Percentiles rank a stretch among this genome's conserved stretches.
phyloP scores from a whole-genome alignment of 768 basidiomycete species.

The Lactarius psammicola region DNA sequence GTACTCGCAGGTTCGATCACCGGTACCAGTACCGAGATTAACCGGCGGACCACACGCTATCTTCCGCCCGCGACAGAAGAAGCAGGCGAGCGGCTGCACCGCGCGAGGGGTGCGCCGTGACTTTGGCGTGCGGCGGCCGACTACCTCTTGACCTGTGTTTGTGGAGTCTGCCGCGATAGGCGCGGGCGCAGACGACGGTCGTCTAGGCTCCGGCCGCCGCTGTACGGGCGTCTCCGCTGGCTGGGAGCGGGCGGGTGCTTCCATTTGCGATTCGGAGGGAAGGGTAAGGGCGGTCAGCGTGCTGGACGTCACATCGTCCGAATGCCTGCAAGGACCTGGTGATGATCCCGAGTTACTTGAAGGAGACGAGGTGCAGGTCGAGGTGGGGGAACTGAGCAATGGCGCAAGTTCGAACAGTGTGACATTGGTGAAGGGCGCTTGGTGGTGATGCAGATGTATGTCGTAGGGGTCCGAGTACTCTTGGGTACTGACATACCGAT shows the following conservation, averaged over 20 bases:
- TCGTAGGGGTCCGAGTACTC: neutral
- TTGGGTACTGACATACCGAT: neutral
- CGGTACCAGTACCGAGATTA: neutral
- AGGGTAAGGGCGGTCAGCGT: neutral
- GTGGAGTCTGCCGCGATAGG: neutral
- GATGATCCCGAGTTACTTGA: slow-evolving; percentile 15
- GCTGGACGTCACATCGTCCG: neutral
- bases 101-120: slow-evolving; percentile 20
- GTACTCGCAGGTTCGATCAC: slow-evolving; percentile 25
- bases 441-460: slow-evolving; percentile 4
- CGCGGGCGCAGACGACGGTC: neutral
- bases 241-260: neutral
- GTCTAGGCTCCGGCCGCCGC: neutral
- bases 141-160: neutral
- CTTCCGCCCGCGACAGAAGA: slow-evolving; percentile 26
- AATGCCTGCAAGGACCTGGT: neutral
- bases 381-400: neutral
- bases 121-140: slow-evolving; percentile 22
- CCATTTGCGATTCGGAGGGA: neutral
- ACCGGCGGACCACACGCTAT: slow-evolving; percentile 23
- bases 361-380: slow-evolving; percentile 8
- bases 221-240: slow-evolving; percentile 2
- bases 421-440: neutral
- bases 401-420: neutral
- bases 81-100: slow-evolving; percentile 25